These are phyloP conservation scores for Euptelea pleiosperma DNA, from an alignment of 164 flowering plant species.

Conservation along the genomic window DNA sequence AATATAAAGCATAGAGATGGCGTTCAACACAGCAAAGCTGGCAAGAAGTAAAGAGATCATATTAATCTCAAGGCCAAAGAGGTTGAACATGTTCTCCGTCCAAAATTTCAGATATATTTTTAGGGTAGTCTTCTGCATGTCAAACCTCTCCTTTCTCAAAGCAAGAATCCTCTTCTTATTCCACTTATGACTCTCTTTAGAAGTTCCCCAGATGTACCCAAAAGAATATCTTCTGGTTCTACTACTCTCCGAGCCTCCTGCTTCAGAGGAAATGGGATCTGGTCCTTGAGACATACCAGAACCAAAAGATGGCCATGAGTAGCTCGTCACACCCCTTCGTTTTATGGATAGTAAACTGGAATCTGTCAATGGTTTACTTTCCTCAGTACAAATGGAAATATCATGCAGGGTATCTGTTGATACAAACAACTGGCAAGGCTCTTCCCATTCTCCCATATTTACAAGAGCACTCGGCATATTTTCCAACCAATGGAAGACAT, in stretches of 20 bases:
- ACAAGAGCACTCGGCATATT: conserved; percentile 48
- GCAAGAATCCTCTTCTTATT: conserved; percentile 60
- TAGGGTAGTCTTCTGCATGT: conserved; percentile 66
- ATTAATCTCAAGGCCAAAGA: conserved; percentile 93
- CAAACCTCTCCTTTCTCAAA: conserved; percentile 79
- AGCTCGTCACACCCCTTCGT: conserved; percentile 29
- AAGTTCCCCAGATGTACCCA: conserved; percentile 70
- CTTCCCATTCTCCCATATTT: conserved; percentile 62
- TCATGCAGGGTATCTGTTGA: conserved; percentile 29
- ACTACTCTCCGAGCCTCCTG: conserved; percentile 36
- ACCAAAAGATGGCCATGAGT: conserved; percentile 44
- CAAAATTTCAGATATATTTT: conserved; percentile 79
- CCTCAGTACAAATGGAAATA: conserved; percentile 32
- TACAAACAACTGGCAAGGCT: conserved; percentile 83
- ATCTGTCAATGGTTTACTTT: conserved; percentile 28
- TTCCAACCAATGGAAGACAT: conserved; percentile 84
- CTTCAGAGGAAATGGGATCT: conserved; percentile 26
- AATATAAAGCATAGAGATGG: conserved; percentile 72
- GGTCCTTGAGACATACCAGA: conserved; percentile 28
- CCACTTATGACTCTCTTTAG: conserved; percentile 81
- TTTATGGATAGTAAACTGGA: conserved; percentile 25
- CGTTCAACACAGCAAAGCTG: conserved; percentile 87
- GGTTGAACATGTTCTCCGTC: conserved; percentile 86
- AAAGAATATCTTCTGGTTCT: conserved; percentile 46
- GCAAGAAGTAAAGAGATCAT: conserved; percentile 89